Evolutionary conservation across 1,139 yeast genomes (phyloP).

Genomic region (Yamadazyma mexicana): DNA sequence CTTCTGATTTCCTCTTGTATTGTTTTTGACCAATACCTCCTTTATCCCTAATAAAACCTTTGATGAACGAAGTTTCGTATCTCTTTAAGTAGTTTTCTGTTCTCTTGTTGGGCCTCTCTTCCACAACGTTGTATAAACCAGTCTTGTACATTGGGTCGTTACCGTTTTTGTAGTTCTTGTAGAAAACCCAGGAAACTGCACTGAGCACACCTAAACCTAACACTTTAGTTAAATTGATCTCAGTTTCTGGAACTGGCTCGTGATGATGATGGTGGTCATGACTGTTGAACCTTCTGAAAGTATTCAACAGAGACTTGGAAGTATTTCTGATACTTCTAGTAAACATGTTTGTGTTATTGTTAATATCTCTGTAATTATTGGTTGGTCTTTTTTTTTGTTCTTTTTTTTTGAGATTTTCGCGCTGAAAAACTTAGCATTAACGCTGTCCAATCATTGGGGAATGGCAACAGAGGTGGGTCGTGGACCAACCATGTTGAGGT

Average conservation of each 20-base stretch:
- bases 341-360: conserved; percentile 12
- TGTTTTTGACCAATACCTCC: conserved; percentile 50
- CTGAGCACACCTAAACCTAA: conserved; percentile 44
- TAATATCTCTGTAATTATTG: conserved; percentile 15
- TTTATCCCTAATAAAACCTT: conserved; percentile 45
- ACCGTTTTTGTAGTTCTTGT: conserved; percentile 36
- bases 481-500: background rate
- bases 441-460: conserved; percentile 9
- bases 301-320: conserved; percentile 8
- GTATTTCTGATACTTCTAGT: conserved; percentile 13
- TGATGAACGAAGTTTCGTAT: conserved; percentile 44
- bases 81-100: conserved; percentile 38
- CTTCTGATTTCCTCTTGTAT: conserved; percentile 34
- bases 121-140: conserved; percentile 38
- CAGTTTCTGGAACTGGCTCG: conserved; percentile 33
- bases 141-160: conserved; percentile 43
- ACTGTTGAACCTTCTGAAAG: conserved; percentile 35
- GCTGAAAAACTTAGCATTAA: background rate
- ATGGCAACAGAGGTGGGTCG: background rate
- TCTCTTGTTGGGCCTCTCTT: conserved; percentile 38
- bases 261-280: conserved; percentile 28
- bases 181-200: conserved; percentile 38
- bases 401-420: background rate
- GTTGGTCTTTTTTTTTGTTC: conserved; percentile 9
- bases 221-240: conserved; percentile 41